Evolutionary conservation across 768 basidiomycete species (phyloP), one percentile per base, ranked within the genome.

Genomic region (Pleurotus ostreatus): DNA sequence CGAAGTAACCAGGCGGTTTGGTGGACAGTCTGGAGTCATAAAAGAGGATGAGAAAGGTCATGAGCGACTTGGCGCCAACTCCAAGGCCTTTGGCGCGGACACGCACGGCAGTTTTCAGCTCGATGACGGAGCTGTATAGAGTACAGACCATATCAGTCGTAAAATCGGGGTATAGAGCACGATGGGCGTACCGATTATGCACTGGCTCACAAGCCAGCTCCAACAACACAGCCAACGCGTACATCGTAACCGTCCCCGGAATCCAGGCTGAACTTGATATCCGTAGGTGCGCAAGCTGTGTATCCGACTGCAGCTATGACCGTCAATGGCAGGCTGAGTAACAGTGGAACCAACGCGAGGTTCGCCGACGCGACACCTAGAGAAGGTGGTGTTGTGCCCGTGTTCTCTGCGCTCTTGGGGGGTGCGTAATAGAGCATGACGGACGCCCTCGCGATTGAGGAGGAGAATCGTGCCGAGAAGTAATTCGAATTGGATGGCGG

Each of bases 401-500:
- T n/a, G n/a, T n/a, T n/a, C n/a, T n/a, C n/a, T n/a, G n/a, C n/a
- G n/a, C n/a, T n/a, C n/a, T n/a, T n/a, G n/a, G n/a, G n/a, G n/a
- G n/a, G n/a, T n/a, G n/a, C n/a, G 30, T n/a, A 38, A 30, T 38
- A 15, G 66, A 34, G 77, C 15, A 94, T 82, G 13, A 97, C 97
- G 80, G 6, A 98, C 81, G 15, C 95, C 96, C 69, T 99, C 97
- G 16, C 97, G 79, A 34, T 88, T 87, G 5, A 98, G 78, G 69
- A 98, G 97, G 41, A 98, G 77, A 63, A 95, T 90, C 11, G 94
- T 94, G 62, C 88, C 91, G 46, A 91, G 79, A 22, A 98, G 66
- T 23, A 98, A 82, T 67, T 98, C 97, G 70, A 98, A 94, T 65
- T 97, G 95, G 59, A 99, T 89, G 0, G 93, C 84, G 13, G 92